Conservation (phyloP, 2,329 filamentous ascomycete species). For the Claviceps sp. region DNA sequence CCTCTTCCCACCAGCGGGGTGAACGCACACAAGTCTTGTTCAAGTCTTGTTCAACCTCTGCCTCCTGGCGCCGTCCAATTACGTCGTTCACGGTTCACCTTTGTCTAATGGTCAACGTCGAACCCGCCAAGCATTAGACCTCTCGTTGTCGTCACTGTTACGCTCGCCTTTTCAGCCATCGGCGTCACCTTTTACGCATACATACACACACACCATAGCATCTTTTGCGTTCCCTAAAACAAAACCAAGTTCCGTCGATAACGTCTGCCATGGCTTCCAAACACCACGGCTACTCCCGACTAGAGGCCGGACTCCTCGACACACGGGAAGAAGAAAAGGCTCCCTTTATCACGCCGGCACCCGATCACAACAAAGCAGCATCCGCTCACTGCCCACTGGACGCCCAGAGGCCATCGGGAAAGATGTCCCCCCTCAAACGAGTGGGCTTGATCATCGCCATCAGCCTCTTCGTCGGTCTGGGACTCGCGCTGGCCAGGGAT, state of each 20-base stretch:
- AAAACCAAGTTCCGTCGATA: background rate
- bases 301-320: constrained; percentile 13
- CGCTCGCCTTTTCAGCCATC: background rate
- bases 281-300: constrained; percentile 4
- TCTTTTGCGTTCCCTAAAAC: background rate
- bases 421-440: constrained; percentile 10
- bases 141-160: background rate
- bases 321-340: constrained; percentile 13
- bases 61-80: background rate
- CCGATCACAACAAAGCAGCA: background rate
- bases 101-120: background rate
- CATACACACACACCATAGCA: background rate
- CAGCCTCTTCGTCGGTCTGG: constrained; percentile 15
- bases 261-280: constrained; percentile 8
- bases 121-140: background rate
- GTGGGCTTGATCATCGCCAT: constrained; percentile 10
- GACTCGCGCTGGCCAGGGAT: constrained; percentile 8
- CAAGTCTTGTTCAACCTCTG: background rate
- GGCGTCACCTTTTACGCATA: background rate
- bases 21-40: too few relatives aligned
- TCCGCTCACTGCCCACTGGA: background rate
- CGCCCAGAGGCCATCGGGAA: background rate
- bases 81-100: background rate
- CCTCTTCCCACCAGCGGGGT: background rate
- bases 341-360: constrained; percentile 3